A percentile compares a stretch with the other conserved stretches of the same genome.
These are phyloP conservation scores for Cladosporium sp. DNA, from an alignment of 2,329 filamentous ascomycete species.

Conservation along the genomic window DNA sequence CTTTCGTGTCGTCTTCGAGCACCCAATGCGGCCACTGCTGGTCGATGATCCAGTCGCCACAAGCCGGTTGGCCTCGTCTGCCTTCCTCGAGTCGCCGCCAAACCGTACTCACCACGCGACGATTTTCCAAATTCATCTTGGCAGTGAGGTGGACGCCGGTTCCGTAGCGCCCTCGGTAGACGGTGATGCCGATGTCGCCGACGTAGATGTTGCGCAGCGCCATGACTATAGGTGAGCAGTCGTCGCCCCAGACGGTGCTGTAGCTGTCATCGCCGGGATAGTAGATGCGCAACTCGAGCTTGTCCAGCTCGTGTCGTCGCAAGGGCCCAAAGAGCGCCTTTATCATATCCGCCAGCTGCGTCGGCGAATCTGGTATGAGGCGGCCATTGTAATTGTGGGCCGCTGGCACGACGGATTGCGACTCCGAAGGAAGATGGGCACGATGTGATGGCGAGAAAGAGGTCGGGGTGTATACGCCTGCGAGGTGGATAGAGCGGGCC, in stretches of 20 bases:
- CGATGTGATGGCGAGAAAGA: conserved; percentile 21
- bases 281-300: conserved; percentile 37
- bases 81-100: conserved; percentile 31
- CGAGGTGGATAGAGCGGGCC: conserved; percentile 37
- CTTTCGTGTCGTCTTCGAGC: conserved; percentile 12
- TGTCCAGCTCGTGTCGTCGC: conserved; percentile 23
- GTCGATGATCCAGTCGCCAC: conserved; percentile 30
- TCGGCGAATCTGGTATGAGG: conserved; percentile 21
- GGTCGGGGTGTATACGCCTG: conserved; percentile 33
- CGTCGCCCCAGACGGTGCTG: conserved; percentile 36
- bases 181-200: conserved; percentile 35
- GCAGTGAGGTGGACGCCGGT: conserved; percentile 30
- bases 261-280: conserved; percentile 37
- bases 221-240: conserved; percentile 33
- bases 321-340: conserved; percentile 29
- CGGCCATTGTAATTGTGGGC: conserved; percentile 17
- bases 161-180: conserved; percentile 30
- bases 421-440: conserved; percentile 20
- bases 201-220: conserved; percentile 35
- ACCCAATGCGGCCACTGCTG: conserved; percentile 27
- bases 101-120: conserved; percentile 25
- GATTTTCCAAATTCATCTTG: conserved; percentile 14
- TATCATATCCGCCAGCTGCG: conserved; percentile 32
- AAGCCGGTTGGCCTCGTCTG: conserved; percentile 20
- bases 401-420: background rate